Evolutionary conservation across 257 asterid species (phyloP).

Genomic region (Petunia axillaris): DNA sequence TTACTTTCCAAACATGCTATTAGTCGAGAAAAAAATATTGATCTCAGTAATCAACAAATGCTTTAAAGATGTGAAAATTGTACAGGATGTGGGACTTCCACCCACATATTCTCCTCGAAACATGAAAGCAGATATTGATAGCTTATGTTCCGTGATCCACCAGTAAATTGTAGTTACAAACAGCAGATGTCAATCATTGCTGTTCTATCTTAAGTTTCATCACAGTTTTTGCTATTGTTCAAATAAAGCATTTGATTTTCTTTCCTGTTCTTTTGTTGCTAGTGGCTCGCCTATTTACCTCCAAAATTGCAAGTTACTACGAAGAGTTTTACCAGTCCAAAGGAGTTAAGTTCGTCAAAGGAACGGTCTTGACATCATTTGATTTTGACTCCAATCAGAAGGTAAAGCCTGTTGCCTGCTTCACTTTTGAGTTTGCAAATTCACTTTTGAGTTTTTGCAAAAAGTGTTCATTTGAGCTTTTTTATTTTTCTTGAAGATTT

Average conservation of each 20-base stretch:
- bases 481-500: not conserved
- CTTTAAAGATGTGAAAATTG: constrained; percentile 15
- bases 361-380: constrained; percentile 86
- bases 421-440: not conserved
- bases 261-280: constrained; percentile 39
- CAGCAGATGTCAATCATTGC: not conserved
- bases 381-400: constrained; percentile 74
- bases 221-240: not conserved
- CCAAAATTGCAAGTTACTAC: constrained; percentile 80
- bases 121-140: constrained; percentile 4
- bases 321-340: constrained; percentile 90
- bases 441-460: not conserved
- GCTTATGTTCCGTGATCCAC: not conserved
- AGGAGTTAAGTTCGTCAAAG: constrained; percentile 92
- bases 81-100: not conserved
- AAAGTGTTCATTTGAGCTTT: not conserved
- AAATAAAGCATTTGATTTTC: constrained; percentile 18
- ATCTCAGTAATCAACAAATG: constrained; percentile 5
- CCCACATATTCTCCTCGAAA: not conserved
- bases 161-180: not conserved
- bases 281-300: constrained; percentile 95
- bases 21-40: not conserved
- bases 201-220: not conserved
- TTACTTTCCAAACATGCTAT: constrained; percentile 3
- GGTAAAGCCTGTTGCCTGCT: constrained; percentile 46